These are phyloP conservation scores for Rhynchosporium graminicola DNA, from an alignment of 2,329 filamentous ascomycete genomes.

Conservation along the genomic window DNA sequence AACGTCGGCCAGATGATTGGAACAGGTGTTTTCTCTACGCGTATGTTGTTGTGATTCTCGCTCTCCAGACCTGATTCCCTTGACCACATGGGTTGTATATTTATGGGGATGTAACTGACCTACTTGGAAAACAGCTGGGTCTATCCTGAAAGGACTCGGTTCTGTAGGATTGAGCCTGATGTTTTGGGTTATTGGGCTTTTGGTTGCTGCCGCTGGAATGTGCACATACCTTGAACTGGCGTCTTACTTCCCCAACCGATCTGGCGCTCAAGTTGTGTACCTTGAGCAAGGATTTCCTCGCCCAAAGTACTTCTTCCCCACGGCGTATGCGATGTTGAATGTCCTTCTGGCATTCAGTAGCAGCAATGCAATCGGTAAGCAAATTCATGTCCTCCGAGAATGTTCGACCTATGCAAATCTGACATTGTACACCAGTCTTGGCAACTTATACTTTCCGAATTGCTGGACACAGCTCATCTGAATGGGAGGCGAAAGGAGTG, in stretches of 20 bases:
- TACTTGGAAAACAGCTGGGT: not conserved
- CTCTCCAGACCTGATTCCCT: not conserved
- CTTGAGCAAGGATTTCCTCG: conserved; percentile 67
- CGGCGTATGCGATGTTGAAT: conserved; percentile 62
- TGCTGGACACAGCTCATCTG: conserved; percentile 49
- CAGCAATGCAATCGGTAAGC: conserved; percentile 57
- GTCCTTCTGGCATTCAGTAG: conserved; percentile 66
- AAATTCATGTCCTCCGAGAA: not conserved
- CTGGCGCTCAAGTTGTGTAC: conserved; percentile 66
- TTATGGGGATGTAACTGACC: not conserved
- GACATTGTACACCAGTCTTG: conserved; percentile 45
- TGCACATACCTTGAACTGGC: conserved; percentile 63
- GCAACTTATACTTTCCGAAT: conserved; percentile 64
- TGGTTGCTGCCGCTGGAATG: conserved; percentile 48
- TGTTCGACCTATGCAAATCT: not conserved
- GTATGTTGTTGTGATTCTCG: conserved; percentile 43
- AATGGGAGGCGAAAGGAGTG: conserved; percentile 68
- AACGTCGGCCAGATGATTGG: conserved; percentile 65
- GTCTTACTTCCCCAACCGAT: conserved; percentile 66
- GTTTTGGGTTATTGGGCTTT: conserved; percentile 59
- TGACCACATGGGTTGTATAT: not conserved
- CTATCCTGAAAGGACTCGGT: conserved; percentile 13
- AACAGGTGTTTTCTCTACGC: conserved; percentile 65
- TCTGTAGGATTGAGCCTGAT: conserved; percentile 12
- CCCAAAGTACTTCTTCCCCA: conserved; percentile 64